phyloP scores from a whole-genome alignment of 495 filamentous ascomycete genomes.

The Hypoxylon cercidicola region DNA sequence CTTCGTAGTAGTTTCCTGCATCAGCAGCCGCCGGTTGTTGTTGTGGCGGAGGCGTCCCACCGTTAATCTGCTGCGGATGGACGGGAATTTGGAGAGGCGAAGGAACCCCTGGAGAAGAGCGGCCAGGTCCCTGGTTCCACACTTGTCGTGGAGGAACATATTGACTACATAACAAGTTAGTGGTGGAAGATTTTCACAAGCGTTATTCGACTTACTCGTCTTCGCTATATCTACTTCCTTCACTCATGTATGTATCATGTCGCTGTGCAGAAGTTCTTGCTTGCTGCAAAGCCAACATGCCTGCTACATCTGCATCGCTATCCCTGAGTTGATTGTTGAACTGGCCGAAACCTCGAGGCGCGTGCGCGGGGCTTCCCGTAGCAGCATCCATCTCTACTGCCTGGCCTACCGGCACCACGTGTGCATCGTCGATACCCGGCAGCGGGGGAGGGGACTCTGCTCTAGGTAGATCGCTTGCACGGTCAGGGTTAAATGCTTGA shows the following conservation, averaged over 20 bases:
- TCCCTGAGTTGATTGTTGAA: conserved; percentile 65
- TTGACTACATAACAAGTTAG: conserved; percentile 53
- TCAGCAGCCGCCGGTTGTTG: conserved; percentile 51
- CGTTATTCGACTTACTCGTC: conserved; percentile 70
- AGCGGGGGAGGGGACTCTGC: conserved; percentile 73
- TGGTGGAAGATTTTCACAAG: background rate
- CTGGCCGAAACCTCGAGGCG: conserved; percentile 55
- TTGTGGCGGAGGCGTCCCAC: conserved; percentile 45
- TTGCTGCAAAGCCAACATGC: conserved; percentile 76
- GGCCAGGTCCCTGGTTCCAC: conserved; percentile 62
- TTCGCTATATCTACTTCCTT: conserved; percentile 74
- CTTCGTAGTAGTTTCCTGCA: conserved; percentile 83
- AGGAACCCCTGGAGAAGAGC: conserved; percentile 52
- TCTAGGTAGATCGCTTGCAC: conserved; percentile 54
- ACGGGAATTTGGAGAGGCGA: conserved; percentile 50
- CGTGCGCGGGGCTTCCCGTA: conserved; percentile 62
- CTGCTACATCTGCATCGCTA: conserved; percentile 73
- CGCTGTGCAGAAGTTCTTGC: conserved; percentile 54
- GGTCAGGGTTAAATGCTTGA: conserved; percentile 55
- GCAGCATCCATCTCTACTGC: conserved; percentile 85
- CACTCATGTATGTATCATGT: conserved; percentile 62
- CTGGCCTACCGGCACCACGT: conserved; percentile 64
- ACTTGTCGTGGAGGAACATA: conserved; percentile 73
- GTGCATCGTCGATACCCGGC: conserved; percentile 59
- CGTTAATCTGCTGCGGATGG: conserved; percentile 55